Conservation (phyloP, 2,329 filamentous ascomycete genomes). For the Talaromyces sp. region DNA sequence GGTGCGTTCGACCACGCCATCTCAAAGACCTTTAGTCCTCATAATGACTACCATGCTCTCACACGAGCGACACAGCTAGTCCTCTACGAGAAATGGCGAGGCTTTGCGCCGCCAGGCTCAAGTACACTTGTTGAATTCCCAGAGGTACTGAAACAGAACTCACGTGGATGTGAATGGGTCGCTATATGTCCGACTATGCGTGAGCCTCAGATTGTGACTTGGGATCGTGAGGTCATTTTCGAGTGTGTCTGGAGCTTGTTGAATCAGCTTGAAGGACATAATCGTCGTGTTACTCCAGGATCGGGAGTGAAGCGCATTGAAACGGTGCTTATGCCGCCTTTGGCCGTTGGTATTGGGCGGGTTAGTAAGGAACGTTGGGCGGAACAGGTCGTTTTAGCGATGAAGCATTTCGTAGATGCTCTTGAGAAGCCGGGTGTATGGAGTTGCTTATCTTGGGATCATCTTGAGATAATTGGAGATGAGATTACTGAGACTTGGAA, state of each 20-base stretch:
- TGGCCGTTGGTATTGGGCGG: slow-evolving; percentile 53
- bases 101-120: slow-evolving; percentile 55
- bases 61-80: slow-evolving; percentile 49
- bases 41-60: slow-evolving; percentile 51
- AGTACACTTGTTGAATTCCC: slow-evolving; percentile 55
- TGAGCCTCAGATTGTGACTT: slow-evolving; percentile 46
- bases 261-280: slow-evolving; percentile 53
- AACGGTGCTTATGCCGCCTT: slow-evolving; percentile 55
- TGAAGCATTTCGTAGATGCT: slow-evolving; percentile 57
- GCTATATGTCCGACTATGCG: slow-evolving; percentile 60
- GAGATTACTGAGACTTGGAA: slow-evolving; percentile 22
- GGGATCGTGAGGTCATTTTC: slow-evolving; percentile 59
- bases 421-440: slow-evolving; percentile 48
- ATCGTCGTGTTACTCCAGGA: slow-evolving; percentile 30
- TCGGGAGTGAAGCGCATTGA: slow-evolving; percentile 36
- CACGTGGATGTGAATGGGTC: slow-evolving; percentile 48
- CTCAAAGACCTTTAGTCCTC: slow-evolving; percentile 49
- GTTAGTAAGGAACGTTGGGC: slow-evolving; percentile 55
- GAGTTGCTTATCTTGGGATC: slow-evolving; percentile 44
- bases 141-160: slow-evolving; percentile 41
- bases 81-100: slow-evolving; percentile 53
- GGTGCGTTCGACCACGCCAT: slow-evolving; percentile 61
- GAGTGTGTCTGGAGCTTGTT: slow-evolving; percentile 58
- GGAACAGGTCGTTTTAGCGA: slow-evolving; percentile 52
- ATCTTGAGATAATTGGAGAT: slow-evolving; percentile 32